Conservation (phyloP, 441 rosid genomes). For the Arabidopsis lyrata region DNA sequence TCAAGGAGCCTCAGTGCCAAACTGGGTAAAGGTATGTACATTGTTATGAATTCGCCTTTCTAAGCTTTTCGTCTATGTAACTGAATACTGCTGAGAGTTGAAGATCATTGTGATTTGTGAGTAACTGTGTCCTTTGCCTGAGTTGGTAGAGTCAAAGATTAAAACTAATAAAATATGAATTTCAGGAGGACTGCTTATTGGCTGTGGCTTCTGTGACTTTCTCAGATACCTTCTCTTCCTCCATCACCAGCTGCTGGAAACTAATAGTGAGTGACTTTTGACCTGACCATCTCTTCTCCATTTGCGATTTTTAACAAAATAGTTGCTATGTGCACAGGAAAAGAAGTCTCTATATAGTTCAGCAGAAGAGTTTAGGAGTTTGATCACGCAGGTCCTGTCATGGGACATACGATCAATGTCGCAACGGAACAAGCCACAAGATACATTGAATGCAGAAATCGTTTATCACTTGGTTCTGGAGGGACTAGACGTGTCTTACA, state of each 20-base stretch:
- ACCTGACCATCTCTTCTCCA: conserved; percentile 14
- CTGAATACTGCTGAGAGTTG: conserved; percentile 7
- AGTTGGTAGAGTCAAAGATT: conserved; percentile 5
- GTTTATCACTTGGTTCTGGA: conserved; percentile 79
- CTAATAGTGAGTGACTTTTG: conserved; percentile 55
- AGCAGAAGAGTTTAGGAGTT: conserved; percentile 60
- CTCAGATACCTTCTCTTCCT: conserved; percentile 61
- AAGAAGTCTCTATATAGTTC: conserved; percentile 76
- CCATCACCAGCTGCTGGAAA: conserved; percentile 73
- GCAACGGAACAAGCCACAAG: conserved; percentile 67
- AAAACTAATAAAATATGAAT: conserved; percentile 21
- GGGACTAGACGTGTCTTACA: conserved; percentile 74
- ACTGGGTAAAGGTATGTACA: conserved; percentile 77
- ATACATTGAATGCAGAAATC: conserved; percentile 36
- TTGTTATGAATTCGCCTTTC: conserved; percentile 17
- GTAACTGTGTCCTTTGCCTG: not conserved
- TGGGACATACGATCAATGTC: conserved; percentile 96
- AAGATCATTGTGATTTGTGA: not conserved
- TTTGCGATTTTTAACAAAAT: conserved; percentile 5
- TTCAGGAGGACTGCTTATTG: conserved; percentile 67
- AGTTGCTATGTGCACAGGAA: conserved; percentile 51
- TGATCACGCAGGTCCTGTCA: conserved; percentile 76
- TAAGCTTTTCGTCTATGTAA: conserved; percentile 1
- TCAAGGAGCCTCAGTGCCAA: conserved; percentile 71
- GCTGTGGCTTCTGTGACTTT: conserved; percentile 75